Base-by-base conservation (phyloP, 1,284 basidiomycete genomes). In the Cerioporus squamosus region DNA sequence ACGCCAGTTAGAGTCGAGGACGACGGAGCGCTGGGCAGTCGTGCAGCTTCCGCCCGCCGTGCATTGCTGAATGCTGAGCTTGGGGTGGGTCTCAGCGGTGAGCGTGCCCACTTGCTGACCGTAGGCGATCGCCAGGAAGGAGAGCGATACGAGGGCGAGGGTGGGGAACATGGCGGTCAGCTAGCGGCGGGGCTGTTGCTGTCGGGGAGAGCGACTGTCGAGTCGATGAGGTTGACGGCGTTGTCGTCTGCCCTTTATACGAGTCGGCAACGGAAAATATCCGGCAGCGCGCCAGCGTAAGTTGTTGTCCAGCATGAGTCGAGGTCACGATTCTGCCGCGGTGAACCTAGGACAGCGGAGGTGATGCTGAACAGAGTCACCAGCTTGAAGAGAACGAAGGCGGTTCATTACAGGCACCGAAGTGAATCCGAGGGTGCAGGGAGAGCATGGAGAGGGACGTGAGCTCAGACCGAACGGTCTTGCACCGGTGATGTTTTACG, bases 1-100 rank as follows among this genome's bases (percentile, higher is more conserved):
- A 57, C 75, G 73, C 74, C 74, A 76, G 69, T 74, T 75, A 49
- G 71, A 55, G 61, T 75, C 75, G 63, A 76, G 73, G 10, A 72
- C 71, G 61, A 76, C 68, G 39, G 63, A 63, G 38, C 66, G 67
- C 43, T 56, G 49, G 20, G 63, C 42, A 42, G 62, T 68, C 52
- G 59, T 66, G 68, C 74, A 74, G 53, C 68, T 60, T 23, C 63
- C 63, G 8, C 60, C 56, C 24, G 63, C 49, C 4, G 57, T 49
- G 53, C 75, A 76, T 45, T 67, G 62, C 57, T 73, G 68, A 47
- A 66, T 66, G 52, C 68, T 65, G 43, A 75, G 67, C 24, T 60
- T 50, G 22, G 75, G 75, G 64, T 76, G 75, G 43, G 50, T 67
- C 65, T 76, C 75, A n/a, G 74, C 64, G 12, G 67, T 69, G 43